These are phyloP conservation scores for Rhodotorula sp. DNA, from an alignment of 1,284 basidiomycete species.

Conservation along the genomic window DNA sequence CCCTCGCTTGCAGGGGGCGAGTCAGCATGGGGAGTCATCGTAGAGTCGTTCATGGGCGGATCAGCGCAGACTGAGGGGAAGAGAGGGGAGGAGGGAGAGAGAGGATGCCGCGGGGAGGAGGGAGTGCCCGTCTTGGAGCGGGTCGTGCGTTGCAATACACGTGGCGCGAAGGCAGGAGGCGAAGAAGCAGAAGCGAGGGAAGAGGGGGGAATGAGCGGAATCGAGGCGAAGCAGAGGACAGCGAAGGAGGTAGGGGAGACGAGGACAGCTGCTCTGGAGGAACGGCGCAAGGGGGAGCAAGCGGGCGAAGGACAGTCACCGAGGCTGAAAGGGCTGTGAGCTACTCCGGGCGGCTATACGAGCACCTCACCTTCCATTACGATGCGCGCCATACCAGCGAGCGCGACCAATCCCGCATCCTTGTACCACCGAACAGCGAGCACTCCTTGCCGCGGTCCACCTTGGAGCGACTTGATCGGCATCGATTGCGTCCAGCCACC, in stretches of 20 bases:
- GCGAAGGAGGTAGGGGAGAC: no score
- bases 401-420: conserved; percentile 18
- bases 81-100: not conserved
- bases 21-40: not conserved
- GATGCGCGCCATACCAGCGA: conserved; percentile 9
- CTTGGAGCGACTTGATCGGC: conserved; percentile 52
- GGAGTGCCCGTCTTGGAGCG: not conserved
- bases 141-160: no score
- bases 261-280: no score
- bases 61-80: not conserved
- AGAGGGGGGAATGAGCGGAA: no score
- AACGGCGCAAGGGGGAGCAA: no score
- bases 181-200: not conserved
- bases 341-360: not conserved
- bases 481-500: not conserved
- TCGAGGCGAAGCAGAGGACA: no score
- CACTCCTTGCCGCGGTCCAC: conserved; percentile 56
- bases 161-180: no score
- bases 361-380: conserved; percentile 13
- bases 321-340: no score
- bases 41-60: not conserved
- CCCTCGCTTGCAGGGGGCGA: not conserved
- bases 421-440: conserved; percentile 50
- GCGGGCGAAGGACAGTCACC: no score
- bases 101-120: not conserved